Percentiles rank a stretch among this genome's conserved stretches.
Evolutionary conservation across 2,329 filamentous ascomycete genomes (phyloP).

Genomic region (Dactylellina haptotyla): DNA sequence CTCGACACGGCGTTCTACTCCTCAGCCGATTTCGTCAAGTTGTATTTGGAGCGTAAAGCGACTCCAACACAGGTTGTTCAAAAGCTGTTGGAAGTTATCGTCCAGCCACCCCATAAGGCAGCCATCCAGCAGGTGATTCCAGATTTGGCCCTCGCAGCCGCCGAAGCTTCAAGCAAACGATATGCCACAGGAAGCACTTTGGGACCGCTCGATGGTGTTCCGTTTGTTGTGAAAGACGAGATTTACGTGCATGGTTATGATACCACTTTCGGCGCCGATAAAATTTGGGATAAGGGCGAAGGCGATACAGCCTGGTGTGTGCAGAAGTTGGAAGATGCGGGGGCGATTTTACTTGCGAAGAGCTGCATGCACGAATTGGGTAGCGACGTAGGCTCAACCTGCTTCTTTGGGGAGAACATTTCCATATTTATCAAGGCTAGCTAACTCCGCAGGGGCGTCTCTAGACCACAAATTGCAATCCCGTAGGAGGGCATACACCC

Average conservation of each 20-base stretch:
- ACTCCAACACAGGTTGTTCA: conserved; percentile 68
- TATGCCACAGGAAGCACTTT: conserved; percentile 64
- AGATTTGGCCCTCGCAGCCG: conserved; percentile 68
- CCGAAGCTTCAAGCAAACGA: conserved; percentile 68
- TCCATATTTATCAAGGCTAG: neutral
- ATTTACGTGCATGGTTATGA: conserved; percentile 78
- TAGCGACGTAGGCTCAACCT: conserved; percentile 62
- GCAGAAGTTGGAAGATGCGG: conserved; percentile 74
- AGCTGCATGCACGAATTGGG: conserved; percentile 81
- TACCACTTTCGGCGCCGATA: conserved; percentile 71
- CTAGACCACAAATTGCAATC: conserved; percentile 79
- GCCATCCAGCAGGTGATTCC: conserved; percentile 51
- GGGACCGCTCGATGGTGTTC: conserved; percentile 76
- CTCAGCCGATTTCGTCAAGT: conserved; percentile 79
- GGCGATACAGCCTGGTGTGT: conserved; percentile 75
- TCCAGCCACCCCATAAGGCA: conserved; percentile 33
- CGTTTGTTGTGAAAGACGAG: conserved; percentile 80
- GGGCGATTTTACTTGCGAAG: conserved; percentile 77
- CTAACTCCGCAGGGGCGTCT: conserved; percentile 59
- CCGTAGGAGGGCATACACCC: conserved; percentile 74
- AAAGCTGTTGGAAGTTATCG: conserved; percentile 67
- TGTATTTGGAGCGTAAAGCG: conserved; percentile 66
- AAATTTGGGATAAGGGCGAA: conserved; percentile 61
- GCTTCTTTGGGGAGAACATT: neutral
- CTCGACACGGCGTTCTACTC: conserved; percentile 68